These are phyloP conservation scores for Sporothrix brunneoviolacea DNA, from an alignment of 2,329 filamentous ascomycete species.

Conservation along the genomic window DNA sequence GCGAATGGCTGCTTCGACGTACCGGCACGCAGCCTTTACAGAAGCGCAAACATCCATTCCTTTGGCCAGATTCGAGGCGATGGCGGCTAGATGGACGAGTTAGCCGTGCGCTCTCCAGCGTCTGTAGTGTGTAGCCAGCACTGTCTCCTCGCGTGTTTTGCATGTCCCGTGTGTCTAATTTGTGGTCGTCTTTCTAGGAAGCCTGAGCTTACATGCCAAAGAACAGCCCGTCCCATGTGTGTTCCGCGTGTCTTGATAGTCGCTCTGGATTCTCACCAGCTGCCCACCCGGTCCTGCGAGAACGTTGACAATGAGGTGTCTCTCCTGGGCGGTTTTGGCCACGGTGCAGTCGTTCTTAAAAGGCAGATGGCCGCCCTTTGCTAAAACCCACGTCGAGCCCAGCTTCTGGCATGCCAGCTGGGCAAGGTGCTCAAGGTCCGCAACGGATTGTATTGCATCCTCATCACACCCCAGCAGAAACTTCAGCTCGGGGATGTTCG, in stretches of 20 bases:
- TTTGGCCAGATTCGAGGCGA: constrained; percentile 64
- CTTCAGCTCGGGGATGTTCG: constrained; percentile 69
- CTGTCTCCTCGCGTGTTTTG: no score
- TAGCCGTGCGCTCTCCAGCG: no score
- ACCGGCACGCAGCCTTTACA: constrained; percentile 62
- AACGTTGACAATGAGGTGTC: constrained; percentile 66
- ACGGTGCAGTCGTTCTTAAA: constrained; percentile 57
- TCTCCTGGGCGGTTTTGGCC: constrained; percentile 53
- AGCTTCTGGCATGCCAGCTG: constrained; percentile 53
- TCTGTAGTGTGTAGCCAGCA: no score
- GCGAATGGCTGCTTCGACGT: constrained; percentile 65
- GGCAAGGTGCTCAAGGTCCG: constrained; percentile 64
- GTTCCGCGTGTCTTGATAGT: constrained; percentile 66
- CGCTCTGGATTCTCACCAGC: constrained; percentile 59
- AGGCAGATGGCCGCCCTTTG: constrained; percentile 89
- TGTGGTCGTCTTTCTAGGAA: background rate
- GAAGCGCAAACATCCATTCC: constrained; percentile 51
- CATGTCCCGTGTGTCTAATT: no score
- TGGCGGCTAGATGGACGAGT: constrained; percentile 47
- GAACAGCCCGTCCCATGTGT: constrained; percentile 96
- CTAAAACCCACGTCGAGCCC: constrained; percentile 71
- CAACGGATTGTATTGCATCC: constrained; percentile 44
- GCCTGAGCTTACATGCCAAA: constrained; percentile 61
- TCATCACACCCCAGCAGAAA: constrained; percentile 49
- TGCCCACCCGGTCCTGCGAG: constrained; percentile 53